phyloP scores from a whole-genome alignment of 805 yeast species.

The Clavispora asparagi region DNA sequence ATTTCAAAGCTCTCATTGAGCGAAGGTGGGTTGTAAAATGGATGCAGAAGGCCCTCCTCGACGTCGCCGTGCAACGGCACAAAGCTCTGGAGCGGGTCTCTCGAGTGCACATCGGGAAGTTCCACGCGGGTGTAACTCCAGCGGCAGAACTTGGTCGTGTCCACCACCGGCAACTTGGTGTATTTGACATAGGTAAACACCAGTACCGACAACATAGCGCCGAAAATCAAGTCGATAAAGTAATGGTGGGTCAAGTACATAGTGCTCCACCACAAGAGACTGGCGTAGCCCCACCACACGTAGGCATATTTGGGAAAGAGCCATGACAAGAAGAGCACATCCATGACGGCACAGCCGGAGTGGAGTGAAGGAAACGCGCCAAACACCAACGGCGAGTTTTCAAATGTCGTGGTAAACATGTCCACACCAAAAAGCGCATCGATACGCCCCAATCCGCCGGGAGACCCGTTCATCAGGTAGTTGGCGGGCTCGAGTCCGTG shows the following conservation, averaged over 20 bases:
- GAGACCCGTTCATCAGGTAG: slow-evolving; percentile 87
- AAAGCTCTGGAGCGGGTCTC: slow-evolving; percentile 27
- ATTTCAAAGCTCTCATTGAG: slow-evolving; percentile 17
- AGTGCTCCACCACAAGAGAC: slow-evolving; percentile 97
- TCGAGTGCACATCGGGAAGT: slow-evolving; percentile 20
- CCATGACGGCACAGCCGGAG: slow-evolving; percentile 92
- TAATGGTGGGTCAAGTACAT: slow-evolving; percentile 98
- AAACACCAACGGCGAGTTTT: slow-evolving; percentile 85
- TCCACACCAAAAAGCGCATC: slow-evolving; percentile 75
- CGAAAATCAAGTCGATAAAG: slow-evolving; percentile 90
- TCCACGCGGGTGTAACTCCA: slow-evolving; percentile 53
- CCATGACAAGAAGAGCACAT: slow-evolving; percentile 79
- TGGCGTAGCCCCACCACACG: slow-evolving; percentile 69
- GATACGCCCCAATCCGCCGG: slow-evolving; percentile 91
- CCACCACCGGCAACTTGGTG: slow-evolving; percentile 59
- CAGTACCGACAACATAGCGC: slow-evolving; percentile 72
- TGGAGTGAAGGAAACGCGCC: slow-evolving; percentile 88
- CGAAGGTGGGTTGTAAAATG: slow-evolving; percentile 2
- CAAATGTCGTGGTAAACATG: slow-evolving; percentile 76
- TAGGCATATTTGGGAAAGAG: slow-evolving; percentile 69
- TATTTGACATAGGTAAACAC: slow-evolving; percentile 69
- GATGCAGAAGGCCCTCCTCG: slow-evolving; percentile 5
- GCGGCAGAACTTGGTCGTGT: slow-evolving; percentile 53
- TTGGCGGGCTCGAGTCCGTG: slow-evolving; percentile 88
- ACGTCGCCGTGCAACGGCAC: slow-evolving; percentile 10